Evolutionary conservation across 352 stramenopile genomes (phyloP).

Genomic region (Phytopythium helicoides): DNA sequence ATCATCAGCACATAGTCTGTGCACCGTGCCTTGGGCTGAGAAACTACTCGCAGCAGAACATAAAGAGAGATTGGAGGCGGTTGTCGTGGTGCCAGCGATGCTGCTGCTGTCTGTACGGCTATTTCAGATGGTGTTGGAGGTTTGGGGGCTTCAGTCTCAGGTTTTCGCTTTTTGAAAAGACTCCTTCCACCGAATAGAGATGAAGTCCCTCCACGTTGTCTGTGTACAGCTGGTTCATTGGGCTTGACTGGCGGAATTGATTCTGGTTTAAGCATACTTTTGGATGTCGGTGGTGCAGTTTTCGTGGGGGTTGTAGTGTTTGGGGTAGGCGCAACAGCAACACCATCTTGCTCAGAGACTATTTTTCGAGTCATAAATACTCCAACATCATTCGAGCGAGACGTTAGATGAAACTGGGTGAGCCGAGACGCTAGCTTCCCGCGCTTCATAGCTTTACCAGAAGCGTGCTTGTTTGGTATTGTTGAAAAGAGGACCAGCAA

Average conservation of each 20-base stretch:
- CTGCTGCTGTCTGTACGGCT: slow-evolving; percentile 1
- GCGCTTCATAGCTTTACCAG: slow-evolving; percentile 7
- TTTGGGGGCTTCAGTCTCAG: slow-evolving; percentile 9
- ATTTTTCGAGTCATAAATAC: slow-evolving; percentile 30
- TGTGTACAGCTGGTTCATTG: neutral
- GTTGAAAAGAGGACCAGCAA: neutral
- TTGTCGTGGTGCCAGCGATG: slow-evolving; percentile 18
- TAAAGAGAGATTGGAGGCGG: slow-evolving; percentile 19
- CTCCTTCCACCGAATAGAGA: slow-evolving; percentile 19
- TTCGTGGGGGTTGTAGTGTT: neutral
- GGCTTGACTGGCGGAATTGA: no score
- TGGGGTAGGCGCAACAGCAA: no score
- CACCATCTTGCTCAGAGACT: neutral
- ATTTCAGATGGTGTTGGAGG: slow-evolving; percentile 6
- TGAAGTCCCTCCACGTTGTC: slow-evolving; percentile 7
- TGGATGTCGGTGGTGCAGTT: neutral
- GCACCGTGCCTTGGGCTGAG: neutral
- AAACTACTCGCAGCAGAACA: slow-evolving; percentile 28
- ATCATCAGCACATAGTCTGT: slow-evolving; percentile 7
- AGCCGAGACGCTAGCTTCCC: slow-evolving; percentile 33
- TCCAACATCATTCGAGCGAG: slow-evolving; percentile 8
- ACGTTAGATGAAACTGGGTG: slow-evolving; percentile 24
- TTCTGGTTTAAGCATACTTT: no score
- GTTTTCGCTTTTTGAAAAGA: slow-evolving; percentile 22
- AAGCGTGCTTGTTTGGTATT: slow-evolving; percentile 19